Percentiles rank a stretch among this genome's conserved stretches.
Evolutionary conservation across 305 asterid genomes (phyloP).

Genomic region (Solanum hybrid): DNA sequence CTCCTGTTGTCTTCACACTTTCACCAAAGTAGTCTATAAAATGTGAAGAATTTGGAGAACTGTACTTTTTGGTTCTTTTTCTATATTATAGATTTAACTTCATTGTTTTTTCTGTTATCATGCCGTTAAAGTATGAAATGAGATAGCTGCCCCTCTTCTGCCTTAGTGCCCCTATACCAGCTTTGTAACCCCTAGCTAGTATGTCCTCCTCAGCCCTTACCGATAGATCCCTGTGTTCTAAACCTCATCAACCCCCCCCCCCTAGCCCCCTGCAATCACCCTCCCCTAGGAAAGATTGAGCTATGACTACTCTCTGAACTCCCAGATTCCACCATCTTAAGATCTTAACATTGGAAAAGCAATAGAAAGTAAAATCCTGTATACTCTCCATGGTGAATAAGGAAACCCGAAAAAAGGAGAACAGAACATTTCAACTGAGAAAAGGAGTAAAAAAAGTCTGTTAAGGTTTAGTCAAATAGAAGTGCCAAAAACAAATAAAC

Average conservation of each 20-base stretch:
- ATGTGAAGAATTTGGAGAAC: neutral
- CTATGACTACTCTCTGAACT: neutral
- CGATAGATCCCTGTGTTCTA: too few relatives aligned
- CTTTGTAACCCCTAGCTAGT: neutral
- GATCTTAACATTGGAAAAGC: neutral
- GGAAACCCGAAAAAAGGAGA: neutral
- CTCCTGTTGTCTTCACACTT: neutral
- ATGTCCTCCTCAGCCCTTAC: neutral
- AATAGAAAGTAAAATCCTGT: neutral
- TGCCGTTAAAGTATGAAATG: neutral
- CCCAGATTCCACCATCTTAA: neutral
- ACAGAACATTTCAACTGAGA: neutral
- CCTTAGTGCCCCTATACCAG: neutral
- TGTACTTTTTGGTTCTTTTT: neutral
- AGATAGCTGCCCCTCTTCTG: neutral
- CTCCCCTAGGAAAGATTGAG: neutral
- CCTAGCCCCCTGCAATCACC: neutral
- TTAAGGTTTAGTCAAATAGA: neutral
- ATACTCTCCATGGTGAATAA: neutral
- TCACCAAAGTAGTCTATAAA: neutral
- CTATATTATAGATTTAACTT: neutral
- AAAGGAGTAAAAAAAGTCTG: neutral
- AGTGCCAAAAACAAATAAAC: neutral
- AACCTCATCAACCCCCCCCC: too few relatives aligned
- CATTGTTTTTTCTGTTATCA: neutral